Evolutionary conservation across 2,329 filamentous ascomycete genomes (phyloP), one percentile per base, ranked within the genome.

Genomic region (Ophiosphaerella narmari): DNA sequence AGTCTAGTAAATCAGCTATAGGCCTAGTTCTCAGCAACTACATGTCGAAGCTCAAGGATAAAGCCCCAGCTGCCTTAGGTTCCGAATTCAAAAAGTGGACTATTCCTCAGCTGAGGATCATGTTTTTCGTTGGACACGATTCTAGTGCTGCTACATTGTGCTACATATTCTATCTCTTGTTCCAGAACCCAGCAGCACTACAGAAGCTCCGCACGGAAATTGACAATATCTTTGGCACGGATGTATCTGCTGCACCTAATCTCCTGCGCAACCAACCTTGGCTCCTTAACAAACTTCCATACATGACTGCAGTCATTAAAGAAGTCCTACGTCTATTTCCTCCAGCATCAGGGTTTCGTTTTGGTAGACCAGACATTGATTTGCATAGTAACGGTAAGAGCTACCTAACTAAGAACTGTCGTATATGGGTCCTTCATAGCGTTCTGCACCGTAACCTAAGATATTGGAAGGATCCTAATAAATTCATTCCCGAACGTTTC

Each of bases 291-390:
- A 40, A 57, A 12, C 46, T 70, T 9, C 46, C 52, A 6, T 65
- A 66, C 43, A 65, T 57, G 2, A 46, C 44, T 12, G 66, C 66
- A 13, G 52, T 65, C 16, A 62, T 71, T 34, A 68, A 68, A 54
- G 67, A 71, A 40, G 55, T 59, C 1, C 51, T 71, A 3, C 56
- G 67, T 7, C 36, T 71, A 5, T 71, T 53, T 38, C 62, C 66
- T 6, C 54, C 58, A 2, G 63, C 55, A 26, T 11, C 33, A 16
- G 39, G 39, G 16, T 24, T 54, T n/a, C 46, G 50, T 26, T 12
- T 14, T 6, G 50, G 50, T 13, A 12, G n/a, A 13, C 46, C 46
- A 8, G 42, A 24, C 12, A 29, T 50, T 16, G 31, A 14, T 18
- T 47, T 54, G 14, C 40, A 46, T 32, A 23, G 9, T 18, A 16